Evolutionary conservation across 2,329 filamentous ascomycete genomes (phyloP), one percentile per base, ranked within the genome.

Genomic region (Byssoonygena ceratinophila): DNA sequence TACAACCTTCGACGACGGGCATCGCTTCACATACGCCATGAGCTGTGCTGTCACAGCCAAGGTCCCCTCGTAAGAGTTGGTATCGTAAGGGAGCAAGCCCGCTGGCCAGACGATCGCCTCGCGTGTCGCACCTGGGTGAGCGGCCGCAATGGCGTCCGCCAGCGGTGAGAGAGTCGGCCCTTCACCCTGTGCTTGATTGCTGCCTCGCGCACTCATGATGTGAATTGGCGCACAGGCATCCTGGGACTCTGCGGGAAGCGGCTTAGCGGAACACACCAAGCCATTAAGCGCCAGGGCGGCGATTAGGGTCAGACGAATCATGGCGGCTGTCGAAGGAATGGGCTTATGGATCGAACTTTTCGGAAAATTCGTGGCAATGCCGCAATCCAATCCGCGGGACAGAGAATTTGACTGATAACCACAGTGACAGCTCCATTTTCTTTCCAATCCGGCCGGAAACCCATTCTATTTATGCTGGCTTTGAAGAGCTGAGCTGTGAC

Each of bases 201-300:
- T 53, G 29, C 47, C 54, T n/a, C 54, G 51, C 11, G 46, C 51
- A 25, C 47, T 45, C n/a, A 55, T 47, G n/a, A 51, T 51, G 32
- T 53, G 54, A 32, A 50, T 34, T 14, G 49, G 34, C n/a, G 49
- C 49, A 37, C 49, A 51, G 29, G 29, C 49, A 16, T 44, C 14
- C 12, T 16, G 27, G 8, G 16, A 18, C 14, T 36, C 27, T 12
- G 11, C 37, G 20, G 39, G 39, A 14, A 37, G 27, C 8, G 48
- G 25, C 11, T 39, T 36, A 8, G 39, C 48, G 20, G 39, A 29
- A 9, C 20, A 22, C 16, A 45, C 12, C 16, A 16, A 37, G 39
- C 27, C 20, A 12, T 40, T 36, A 2, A 51, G 40, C 39, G 49
- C 49, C 14, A 51, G 40, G 5, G 40, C 31, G 20, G 39, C 32